Base-by-base conservation (phyloP, 2,329 filamentous ascomycete genomes). In the Talaromyces sp. region DNA sequence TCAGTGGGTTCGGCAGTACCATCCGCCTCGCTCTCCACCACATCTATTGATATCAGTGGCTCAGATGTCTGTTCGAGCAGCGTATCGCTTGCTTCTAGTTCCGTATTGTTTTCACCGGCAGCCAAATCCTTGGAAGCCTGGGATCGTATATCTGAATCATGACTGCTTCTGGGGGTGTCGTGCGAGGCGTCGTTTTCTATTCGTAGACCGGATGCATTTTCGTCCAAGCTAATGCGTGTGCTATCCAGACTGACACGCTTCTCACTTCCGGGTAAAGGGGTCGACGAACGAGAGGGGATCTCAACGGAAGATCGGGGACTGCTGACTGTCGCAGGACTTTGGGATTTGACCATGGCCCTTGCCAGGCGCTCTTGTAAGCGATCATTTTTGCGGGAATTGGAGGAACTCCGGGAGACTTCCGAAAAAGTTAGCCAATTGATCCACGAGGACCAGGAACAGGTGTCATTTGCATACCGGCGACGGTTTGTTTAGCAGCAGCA, bases 351-450 rank as follows among this genome's bases (percentile, higher is more conserved):
- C 69, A 97, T 86, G 33, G 93, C 95, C 71, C 91, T 91, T 33
- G 94, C 94, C 63, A 99, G 82, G 64, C 92, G 85, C 73, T 96
- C 93, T 72, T 97, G 93, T 51, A 99, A 81, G 58, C 92, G 87
- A 68, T 96, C 92, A 76, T 92, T 95, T 64, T 85, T 80, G 66
- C 86, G 84, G 65, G 82, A 85, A 50, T 84, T 86, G 5, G 89
- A 89, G 27, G 88, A 83, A 66, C 81, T 86, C 70, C 89, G 84
- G 57, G 89, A 87, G 60, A 83, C 76, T 63, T 73, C 8, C 44
- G 4, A n/a, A 65, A 54, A 65, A 14, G 56, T 76, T 69, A 75
- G 71, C 62, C 23, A 64, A 34, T 36, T 60, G 10, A 12, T 30
- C 23, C 12, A 27, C n/a, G 40, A 31, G 27, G 18, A 51, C 33